These are phyloP conservation scores for Theileria parva DNA, from an alignment of 169 alveolate genomes.

Conservation along the genomic window DNA sequence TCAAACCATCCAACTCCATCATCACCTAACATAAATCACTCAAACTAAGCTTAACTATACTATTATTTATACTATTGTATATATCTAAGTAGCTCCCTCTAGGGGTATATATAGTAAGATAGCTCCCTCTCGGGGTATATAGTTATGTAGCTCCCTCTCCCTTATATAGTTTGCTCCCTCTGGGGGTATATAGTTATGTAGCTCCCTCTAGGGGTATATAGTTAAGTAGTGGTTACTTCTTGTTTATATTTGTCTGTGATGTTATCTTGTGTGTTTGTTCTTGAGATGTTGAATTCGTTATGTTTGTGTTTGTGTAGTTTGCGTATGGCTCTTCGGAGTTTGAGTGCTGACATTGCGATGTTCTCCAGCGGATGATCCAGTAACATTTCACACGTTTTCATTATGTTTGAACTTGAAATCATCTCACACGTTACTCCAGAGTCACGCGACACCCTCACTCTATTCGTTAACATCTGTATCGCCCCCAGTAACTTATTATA, in stretches of 20 bases:
- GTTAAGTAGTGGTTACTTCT: neutral
- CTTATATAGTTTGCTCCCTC: no score
- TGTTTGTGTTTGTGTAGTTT: neutral
- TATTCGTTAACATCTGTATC: constrained; percentile 38
- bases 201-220: neutral
- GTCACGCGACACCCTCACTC: constrained; percentile 5
- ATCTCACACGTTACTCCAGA: constrained; percentile 13
- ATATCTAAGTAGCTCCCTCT: no score
- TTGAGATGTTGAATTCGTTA: neutral
- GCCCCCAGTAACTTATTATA: constrained; percentile 37
- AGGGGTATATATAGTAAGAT: no score
- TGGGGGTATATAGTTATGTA: no score
- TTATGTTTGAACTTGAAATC: constrained; percentile 5
- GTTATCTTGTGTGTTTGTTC: neutral
- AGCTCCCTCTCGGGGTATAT: no score
- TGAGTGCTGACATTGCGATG: constrained; percentile 56
- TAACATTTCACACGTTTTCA: constrained; percentile 27
- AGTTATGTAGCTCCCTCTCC: no score
- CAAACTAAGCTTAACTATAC: no score
- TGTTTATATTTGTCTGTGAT: neutral
- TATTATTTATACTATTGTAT: no score
- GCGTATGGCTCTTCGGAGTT: constrained; percentile 31
- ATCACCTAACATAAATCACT: constrained; percentile 23
- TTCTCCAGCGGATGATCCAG: constrained; percentile 60
- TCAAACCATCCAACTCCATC: constrained; percentile 33